Evolutionary conservation across 805 yeast species (phyloP).

Genomic region (Sugiyamaella valdiviana): DNA sequence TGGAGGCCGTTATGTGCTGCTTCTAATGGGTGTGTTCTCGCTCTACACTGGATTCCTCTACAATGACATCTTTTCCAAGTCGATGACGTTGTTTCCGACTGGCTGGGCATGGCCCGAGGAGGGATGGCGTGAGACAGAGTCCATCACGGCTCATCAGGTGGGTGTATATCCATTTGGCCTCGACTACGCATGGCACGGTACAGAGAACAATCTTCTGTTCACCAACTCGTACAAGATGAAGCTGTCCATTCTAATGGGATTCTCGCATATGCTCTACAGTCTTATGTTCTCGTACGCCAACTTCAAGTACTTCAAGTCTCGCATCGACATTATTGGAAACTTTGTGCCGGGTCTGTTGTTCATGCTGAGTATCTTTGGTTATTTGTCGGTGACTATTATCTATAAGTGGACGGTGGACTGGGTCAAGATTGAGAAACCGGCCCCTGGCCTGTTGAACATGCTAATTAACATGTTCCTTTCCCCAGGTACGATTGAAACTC

Average conservation of each 20-base stretch:
- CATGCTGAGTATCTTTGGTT: constrained; percentile 96
- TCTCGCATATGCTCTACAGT: constrained; percentile 88
- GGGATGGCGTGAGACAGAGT: constrained; percentile 58
- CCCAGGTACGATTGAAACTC: constrained; percentile 82
- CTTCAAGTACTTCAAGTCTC: constrained; percentile 59
- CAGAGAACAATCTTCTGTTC: constrained; percentile 84
- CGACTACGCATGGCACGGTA: constrained; percentile 96
- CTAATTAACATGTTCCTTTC: constrained; percentile 90
- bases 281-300: constrained; percentile 76
- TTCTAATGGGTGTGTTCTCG: constrained; percentile 93
- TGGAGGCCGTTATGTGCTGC: constrained; percentile 81
- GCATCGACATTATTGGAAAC: constrained; percentile 82
- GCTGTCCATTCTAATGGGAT: constrained; percentile 90
- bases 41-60: constrained; percentile 91
- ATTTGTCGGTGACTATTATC: constrained; percentile 73
- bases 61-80: constrained; percentile 87
- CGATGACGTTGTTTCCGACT: constrained; percentile 78
- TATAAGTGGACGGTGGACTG: constrained; percentile 95
- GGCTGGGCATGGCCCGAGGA: constrained; percentile 89
- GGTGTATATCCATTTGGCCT: constrained; percentile 80
- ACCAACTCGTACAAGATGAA: constrained; percentile 97
- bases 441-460: constrained; percentile 94
- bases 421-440: constrained; percentile 68
- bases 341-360: constrained; percentile 88
- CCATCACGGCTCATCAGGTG: constrained; percentile 54